These are phyloP conservation scores for Fennellomyces sp. DNA, from an alignment of 371 early-diverging fungal species.

Conservation along the genomic window DNA sequence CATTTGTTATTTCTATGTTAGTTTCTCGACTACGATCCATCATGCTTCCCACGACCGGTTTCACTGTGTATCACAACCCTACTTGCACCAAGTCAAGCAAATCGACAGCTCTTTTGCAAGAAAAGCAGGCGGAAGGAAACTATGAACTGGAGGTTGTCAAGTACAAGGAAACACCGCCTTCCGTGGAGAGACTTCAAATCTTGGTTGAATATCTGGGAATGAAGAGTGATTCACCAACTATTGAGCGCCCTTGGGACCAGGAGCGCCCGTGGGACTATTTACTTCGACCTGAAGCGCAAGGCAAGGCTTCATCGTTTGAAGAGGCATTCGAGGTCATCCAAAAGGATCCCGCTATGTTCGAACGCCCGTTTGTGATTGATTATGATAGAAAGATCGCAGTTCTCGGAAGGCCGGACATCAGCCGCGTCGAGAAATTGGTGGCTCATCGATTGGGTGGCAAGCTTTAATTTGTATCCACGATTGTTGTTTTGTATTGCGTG, in stretches of 20 bases:
- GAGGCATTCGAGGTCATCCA: constrained; percentile 37
- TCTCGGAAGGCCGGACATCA: constrained; percentile 46
- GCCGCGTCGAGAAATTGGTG: constrained; percentile 30
- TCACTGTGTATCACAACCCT: constrained; percentile 46
- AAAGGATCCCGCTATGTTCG: constrained; percentile 37
- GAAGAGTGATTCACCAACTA: constrained; percentile 6
- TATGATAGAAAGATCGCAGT: constrained; percentile 43
- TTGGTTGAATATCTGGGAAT: constrained; percentile 38
- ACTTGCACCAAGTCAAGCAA: constrained; percentile 41
- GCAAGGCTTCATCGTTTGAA: constrained; percentile 22
- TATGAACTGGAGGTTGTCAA: constrained; percentile 32
- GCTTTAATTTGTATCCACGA: too few relatives aligned
- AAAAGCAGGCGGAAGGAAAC: constrained; percentile 20
- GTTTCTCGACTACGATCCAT: too few relatives aligned
- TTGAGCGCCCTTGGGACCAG: constrained; percentile 18
- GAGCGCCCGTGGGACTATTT: constrained; percentile 28
- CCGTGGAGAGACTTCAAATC: constrained; percentile 24
- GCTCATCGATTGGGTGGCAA: background rate
- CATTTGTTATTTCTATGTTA: too few relatives aligned
- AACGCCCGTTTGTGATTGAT: constrained; percentile 46
- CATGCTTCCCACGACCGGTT: constrained; percentile 6
- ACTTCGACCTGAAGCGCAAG: constrained; percentile 37
- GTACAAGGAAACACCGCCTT: constrained; percentile 34
- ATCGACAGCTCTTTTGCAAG: constrained; percentile 28
- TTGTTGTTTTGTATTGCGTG: too few relatives aligned